A percentile compares a stretch with the other conserved stretches of the same genome.
Conservation (phyloP, 2,329 filamentous ascomycete species). For the Ambrosiella beaveri region DNA sequence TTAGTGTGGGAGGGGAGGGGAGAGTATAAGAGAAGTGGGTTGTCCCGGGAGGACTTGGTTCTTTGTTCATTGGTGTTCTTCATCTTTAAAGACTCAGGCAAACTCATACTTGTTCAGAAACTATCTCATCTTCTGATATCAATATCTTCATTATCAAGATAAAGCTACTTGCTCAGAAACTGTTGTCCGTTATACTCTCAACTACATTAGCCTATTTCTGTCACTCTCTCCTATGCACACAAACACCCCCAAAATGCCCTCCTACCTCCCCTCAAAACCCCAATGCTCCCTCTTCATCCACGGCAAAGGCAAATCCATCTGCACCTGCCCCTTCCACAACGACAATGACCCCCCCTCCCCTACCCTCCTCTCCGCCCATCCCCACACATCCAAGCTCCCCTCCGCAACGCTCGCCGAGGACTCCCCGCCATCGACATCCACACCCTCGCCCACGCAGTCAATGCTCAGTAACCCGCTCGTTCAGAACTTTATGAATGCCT, state of each 20-base stretch:
- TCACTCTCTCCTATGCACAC: not conserved
- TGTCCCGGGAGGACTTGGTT: too few species aligned
- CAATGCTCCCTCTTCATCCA: conserved; percentile 7
- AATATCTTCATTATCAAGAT: conserved; percentile 4
- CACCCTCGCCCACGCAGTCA: too few species aligned
- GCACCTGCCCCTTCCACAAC: not conserved
- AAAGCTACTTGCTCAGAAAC: too few species aligned
- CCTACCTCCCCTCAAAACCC: not conserved
- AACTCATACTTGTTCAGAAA: too few species aligned
- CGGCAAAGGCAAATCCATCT: conserved; percentile 7
- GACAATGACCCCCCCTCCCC: not conserved
- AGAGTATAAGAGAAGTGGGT: too few species aligned
- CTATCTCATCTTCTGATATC: not conserved
- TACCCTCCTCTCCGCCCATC: not conserved
- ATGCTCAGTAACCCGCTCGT: too few species aligned
- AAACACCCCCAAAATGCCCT: not conserved
- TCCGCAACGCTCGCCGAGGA: too few species aligned
- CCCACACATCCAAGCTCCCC: not conserved
- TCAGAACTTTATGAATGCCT: too few species aligned
- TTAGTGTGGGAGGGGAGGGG: too few species aligned
- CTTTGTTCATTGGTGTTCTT: too few species aligned
- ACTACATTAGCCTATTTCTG: not conserved
- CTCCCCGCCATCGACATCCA: too few species aligned
- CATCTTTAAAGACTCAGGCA: too few species aligned
- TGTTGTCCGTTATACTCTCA: conserved; percentile 2